Evolutionary conservation across 1,284 basidiomycete genomes (phyloP).

Genomic region (Papiliotrema flavescens): DNA sequence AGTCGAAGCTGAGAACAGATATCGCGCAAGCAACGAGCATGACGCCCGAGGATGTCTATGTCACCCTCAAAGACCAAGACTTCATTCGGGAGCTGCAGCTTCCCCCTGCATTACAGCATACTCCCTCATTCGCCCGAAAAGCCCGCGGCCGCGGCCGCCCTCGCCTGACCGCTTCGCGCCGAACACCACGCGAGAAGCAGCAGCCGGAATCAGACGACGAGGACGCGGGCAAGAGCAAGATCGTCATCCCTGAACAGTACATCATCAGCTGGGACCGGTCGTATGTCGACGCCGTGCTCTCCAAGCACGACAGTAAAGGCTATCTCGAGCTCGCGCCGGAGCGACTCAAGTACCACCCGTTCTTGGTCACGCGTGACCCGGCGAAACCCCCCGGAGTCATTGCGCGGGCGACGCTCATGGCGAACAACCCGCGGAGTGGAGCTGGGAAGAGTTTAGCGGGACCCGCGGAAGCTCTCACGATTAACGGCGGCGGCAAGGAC

Average conservation of each 20-base stretch:
- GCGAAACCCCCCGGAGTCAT: constrained; percentile 10
- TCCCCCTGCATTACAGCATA: constrained; percentile 19
- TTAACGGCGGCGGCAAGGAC: background rate
- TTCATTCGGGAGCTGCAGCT: constrained; percentile 62
- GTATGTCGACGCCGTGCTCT: constrained; percentile 64
- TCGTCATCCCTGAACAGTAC: constrained; percentile 61
- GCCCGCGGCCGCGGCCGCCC: constrained; percentile 11
- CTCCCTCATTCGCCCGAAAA: constrained; percentile 14
- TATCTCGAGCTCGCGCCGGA: constrained; percentile 77
- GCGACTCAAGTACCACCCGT: constrained; percentile 92
- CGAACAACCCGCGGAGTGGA: constrained; percentile 1
- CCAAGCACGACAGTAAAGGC: constrained; percentile 72
- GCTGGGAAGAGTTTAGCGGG: too few relatives aligned
- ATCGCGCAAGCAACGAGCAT: constrained; percentile 84
- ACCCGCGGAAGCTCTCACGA: too few relatives aligned
- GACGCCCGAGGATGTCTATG: constrained; percentile 83
- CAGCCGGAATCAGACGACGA: constrained; percentile 1
- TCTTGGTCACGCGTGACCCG: constrained; percentile 57
- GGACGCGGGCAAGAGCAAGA: constrained; percentile 38
- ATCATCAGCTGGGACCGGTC: constrained; percentile 77
- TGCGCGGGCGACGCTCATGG: constrained; percentile 17
- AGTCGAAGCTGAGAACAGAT: constrained; percentile 55
- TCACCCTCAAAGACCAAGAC: constrained; percentile 68
- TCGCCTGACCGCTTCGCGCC: constrained; percentile 3
- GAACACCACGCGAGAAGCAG: constrained; percentile 4